phyloP scores from a whole-genome alignment of 352 stramenopile species.

The Globisporangium recalcitrans region DNA sequence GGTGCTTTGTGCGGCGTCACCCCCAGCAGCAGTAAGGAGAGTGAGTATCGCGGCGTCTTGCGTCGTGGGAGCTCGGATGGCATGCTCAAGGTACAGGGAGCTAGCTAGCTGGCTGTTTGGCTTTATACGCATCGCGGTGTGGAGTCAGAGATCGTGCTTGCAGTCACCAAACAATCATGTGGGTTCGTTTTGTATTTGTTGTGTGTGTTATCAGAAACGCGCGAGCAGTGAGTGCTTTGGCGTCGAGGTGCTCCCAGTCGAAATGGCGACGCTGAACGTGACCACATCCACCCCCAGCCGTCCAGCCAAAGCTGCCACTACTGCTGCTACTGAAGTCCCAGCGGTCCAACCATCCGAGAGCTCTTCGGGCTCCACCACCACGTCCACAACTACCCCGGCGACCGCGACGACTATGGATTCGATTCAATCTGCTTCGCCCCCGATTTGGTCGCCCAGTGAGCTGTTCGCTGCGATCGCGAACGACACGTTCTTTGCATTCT shows the following conservation, averaged over 20 bases:
- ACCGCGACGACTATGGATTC: background rate
- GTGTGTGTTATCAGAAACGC: background rate
- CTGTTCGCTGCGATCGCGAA: conserved; percentile 14
- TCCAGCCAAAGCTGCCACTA: background rate
- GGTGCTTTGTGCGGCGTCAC: background rate
- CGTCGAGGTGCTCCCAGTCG: conserved; percentile 6
- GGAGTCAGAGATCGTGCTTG: too few relatives aligned
- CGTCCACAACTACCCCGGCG: too few relatives aligned
- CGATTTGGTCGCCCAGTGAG: conserved; percentile 11
- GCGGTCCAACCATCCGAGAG: too few relatives aligned
- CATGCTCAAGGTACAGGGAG: background rate
- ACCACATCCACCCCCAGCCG: background rate
- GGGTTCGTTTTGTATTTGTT: background rate
- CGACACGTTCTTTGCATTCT: conserved; percentile 19
- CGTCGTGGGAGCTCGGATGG: background rate
- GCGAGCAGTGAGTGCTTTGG: conserved; percentile 3
- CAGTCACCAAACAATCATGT: too few relatives aligned
- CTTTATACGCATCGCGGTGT: too few relatives aligned
- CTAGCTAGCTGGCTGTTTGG: too few relatives aligned
- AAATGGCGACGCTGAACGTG: background rate
- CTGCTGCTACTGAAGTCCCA: background rate
- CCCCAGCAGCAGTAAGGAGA: background rate
- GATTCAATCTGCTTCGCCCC: background rate
- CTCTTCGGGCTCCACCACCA: too few relatives aligned
- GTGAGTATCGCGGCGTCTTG: background rate